phyloP scores from a whole-genome alignment of 1,284 basidiomycete genomes.

The Caloboletus firmus region DNA sequence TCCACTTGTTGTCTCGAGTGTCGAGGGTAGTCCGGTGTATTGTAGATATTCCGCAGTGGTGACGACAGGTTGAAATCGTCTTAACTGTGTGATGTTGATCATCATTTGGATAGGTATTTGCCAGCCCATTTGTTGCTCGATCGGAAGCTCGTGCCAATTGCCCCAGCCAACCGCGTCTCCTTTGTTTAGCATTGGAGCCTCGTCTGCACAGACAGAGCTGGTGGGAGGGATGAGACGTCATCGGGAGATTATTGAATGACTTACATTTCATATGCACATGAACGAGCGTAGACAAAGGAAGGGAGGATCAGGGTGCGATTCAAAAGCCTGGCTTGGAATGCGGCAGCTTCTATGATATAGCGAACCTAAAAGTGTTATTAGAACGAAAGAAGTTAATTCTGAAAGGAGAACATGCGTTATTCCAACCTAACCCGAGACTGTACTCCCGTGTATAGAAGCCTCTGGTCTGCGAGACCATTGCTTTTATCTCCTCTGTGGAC shows the following conservation, averaged over 20 bases:
- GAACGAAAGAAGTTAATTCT: neutral
- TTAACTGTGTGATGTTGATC: constrained; percentile 42
- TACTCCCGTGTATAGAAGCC: constrained; percentile 40
- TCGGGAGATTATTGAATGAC: constrained; percentile 4
- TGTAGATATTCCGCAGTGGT: constrained; percentile 39
- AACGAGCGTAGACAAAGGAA: constrained; percentile 41
- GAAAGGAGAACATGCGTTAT: constrained; percentile 32
- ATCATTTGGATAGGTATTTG: constrained; percentile 38
- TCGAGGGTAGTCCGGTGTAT: constrained; percentile 33
- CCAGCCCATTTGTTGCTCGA: constrained; percentile 40
- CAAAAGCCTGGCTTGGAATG: constrained; percentile 37
- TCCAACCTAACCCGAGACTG: constrained; percentile 42
- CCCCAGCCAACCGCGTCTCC: constrained; percentile 38
- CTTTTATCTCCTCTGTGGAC: constrained; percentile 20
- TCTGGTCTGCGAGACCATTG: constrained; percentile 33
- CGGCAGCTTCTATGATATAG: constrained; percentile 42
- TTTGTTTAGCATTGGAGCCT: constrained; percentile 40
- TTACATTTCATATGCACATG: constrained; percentile 38
- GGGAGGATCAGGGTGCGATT: constrained; percentile 42
- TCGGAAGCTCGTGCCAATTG: constrained; percentile 36
- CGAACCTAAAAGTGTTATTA: constrained; percentile 31
- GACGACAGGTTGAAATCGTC: constrained; percentile 37
- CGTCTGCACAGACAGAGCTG: constrained; percentile 33
- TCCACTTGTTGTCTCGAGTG: constrained; percentile 37
- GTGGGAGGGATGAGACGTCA: neutral